Conservation (phyloP, 2,329 filamentous ascomycete species). For the Ceratocystiopsis sp. region DNA sequence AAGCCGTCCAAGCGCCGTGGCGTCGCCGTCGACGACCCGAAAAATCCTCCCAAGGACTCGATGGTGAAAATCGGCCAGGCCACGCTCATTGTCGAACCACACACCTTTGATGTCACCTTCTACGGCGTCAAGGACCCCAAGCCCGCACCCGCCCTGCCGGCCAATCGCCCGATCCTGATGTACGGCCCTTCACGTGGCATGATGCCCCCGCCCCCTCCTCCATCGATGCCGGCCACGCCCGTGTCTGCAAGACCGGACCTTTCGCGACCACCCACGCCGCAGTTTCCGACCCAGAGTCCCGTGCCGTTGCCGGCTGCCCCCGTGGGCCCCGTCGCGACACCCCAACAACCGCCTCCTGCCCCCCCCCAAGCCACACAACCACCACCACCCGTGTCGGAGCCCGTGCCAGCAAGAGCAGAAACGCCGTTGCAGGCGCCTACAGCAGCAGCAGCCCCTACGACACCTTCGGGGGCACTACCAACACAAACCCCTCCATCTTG, state of each 20-base stretch:
- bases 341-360: background rate
- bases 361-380: background rate
- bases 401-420: background rate
- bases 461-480: slow-evolving; percentile 3
- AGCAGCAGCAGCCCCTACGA: background rate
- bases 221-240: background rate
- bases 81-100: slow-evolving; percentile 61
- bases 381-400: background rate
- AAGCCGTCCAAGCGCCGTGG: slow-evolving; percentile 56
- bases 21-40: slow-evolving; percentile 42
- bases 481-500: too few species aligned
- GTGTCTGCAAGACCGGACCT: slow-evolving; percentile 13
- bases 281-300: slow-evolving; percentile 6
- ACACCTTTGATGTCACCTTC: slow-evolving; percentile 61
- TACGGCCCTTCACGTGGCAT: slow-evolving; percentile 47
- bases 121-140: slow-evolving; percentile 53
- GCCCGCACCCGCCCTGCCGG: slow-evolving; percentile 23
- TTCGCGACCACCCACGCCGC: slow-evolving; percentile 3
- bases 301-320: too few species aligned
- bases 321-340: too few species aligned
- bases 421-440: background rate
- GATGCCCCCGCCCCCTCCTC: slow-evolving; percentile 29
- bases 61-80: slow-evolving; percentile 60
- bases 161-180: slow-evolving; percentile 41
- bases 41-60: slow-evolving; percentile 51